These are phyloP conservation scores for Cutaneotrichosporon daszewskae DNA, from an alignment of 1,284 basidiomycete genomes.

Conservation along the genomic window DNA sequence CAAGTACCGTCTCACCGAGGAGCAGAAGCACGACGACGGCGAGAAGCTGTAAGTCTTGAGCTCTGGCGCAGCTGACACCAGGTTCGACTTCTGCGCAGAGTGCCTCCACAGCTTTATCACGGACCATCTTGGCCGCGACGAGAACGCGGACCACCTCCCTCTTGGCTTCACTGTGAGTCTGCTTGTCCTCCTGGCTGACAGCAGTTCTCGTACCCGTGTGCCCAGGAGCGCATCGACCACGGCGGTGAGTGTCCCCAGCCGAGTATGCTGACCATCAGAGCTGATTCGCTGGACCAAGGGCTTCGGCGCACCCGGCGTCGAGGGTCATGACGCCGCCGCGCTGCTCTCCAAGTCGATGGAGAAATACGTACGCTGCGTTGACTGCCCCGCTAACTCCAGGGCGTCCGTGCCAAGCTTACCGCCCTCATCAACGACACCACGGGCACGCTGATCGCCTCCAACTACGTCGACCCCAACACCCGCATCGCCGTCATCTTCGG, in stretches of 20 bases:
- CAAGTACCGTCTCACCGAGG: conserved; percentile 94
- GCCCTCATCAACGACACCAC: conserved; percentile 97
- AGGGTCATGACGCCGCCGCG: conserved; percentile 83
- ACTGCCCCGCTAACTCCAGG: conserved; percentile 22
- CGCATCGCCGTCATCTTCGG: conserved; percentile 96
- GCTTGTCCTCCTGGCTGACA: not conserved
- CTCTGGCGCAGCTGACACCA: conserved; percentile 13
- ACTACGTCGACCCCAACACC: conserved; percentile 86
- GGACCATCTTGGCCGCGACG: conserved; percentile 57
- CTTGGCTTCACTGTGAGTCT: conserved; percentile 83
- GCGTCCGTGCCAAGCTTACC: conserved; percentile 65
- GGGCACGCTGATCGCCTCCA: conserved; percentile 91
- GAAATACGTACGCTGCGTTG: conserved; percentile 52
- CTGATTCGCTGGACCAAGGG: conserved; percentile 99
- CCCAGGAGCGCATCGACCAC: conserved; percentile 90
- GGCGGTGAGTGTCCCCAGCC: too few relatives aligned
- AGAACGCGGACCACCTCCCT: conserved; percentile 67
- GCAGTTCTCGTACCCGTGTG: conserved; percentile 89
- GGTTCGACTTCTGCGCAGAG: conserved; percentile 94
- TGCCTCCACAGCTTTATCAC: conserved; percentile 85
- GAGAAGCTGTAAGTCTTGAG: conserved; percentile 57
- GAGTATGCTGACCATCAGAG: too few relatives aligned
- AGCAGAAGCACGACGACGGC: conserved; percentile 97
- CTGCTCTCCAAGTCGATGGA: conserved; percentile 83
- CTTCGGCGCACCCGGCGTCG: conserved; percentile 86